Base-by-base conservation (phyloP, 2,329 filamentous ascomycete species). In the Paracoccidioides brasiliensis region DNA sequence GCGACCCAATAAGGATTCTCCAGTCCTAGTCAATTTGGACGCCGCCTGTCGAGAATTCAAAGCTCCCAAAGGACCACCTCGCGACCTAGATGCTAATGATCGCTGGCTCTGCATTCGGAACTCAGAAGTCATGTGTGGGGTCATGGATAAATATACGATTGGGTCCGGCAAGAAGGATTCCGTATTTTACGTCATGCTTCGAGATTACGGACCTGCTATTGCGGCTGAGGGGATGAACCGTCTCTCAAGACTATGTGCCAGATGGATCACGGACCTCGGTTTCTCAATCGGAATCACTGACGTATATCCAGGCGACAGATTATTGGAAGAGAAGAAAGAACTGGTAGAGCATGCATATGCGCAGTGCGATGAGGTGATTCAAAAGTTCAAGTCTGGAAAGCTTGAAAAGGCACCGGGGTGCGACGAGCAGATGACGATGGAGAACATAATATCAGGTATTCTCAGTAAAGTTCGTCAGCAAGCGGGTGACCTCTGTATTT, bases 121-220 rank as follows among this genome's bases (percentile, higher is more conserved):
- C 67, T 97, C 91, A 0, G 90, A 96, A 69, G 84, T 97, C 59
- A 95, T 98, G 88, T 97, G 91, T 66, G 93, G 93, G 58, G 81
- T 85, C 57, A 96, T 97, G 90, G 93, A 98, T 75, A 98, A 98
- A 72, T 87, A 88, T 1, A 97, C 90, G 0, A 88, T 98, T n/a
- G 93, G 93, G 63, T 84, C 88, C 5, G 93, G 93, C 64, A 97
- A 97, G 76, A 98, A 98, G 68, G 91, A 95, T 68, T 96, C 90
- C 0, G 84, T 98, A 22, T 98, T 97, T 67, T 98, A 96, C 66
- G 86, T 97, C 56, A 91, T 98, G 67, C 81, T 97, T 63, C 82
- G 93, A 76, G 93, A 98, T 74, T 98, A 87, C 64, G 93, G 93
- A 0, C 88, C 90, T 1, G 86, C 95, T 55, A 84, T 88, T 56